A percentile compares a stretch with the other conserved stretches of the same genome.
Evolutionary conservation across 192 early-diverging fungal species (phyloP).

Genomic region (Mortierella antarctica): DNA sequence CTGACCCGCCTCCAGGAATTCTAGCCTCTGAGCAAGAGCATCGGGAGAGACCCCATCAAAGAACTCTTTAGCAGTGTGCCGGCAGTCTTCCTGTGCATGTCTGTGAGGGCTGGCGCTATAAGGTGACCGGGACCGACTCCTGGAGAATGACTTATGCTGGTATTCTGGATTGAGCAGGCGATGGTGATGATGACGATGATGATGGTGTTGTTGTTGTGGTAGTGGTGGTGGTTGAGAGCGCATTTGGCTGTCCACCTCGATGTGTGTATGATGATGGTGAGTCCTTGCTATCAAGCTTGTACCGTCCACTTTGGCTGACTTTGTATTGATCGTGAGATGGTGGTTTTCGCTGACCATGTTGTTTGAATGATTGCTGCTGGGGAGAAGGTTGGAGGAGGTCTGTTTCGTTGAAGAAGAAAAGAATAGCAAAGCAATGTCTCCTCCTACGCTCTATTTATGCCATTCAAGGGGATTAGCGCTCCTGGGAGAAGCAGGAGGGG

Average conservation of each 20-base stretch:
- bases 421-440: no score
- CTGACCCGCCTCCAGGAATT: not conserved
- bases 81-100: not conserved
- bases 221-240: not conserved
- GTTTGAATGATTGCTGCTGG: not conserved
- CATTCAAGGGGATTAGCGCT: no score
- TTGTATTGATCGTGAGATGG: not conserved
- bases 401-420: no score
- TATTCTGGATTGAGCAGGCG: not conserved
- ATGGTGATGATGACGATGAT: not conserved
- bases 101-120: not conserved
- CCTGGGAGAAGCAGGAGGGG: no score
- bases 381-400: not conserved
- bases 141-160: not conserved
- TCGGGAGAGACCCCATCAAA: not conserved
- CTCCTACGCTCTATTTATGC: no score
- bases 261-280: not conserved
- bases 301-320: not conserved
- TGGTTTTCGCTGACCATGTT: not conserved
- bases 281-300: not conserved
- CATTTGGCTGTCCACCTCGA: not conserved
- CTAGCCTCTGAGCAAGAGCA: slow-evolving; percentile 1
- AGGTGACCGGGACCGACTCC: not conserved
- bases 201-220: not conserved
- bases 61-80: not conserved